A percentile compares a stretch with the other conserved stretches of the same genome.
These are phyloP conservation scores for Suillus placidus DNA, from an alignment of 768 basidiomycete genomes.

Conservation along the genomic window DNA sequence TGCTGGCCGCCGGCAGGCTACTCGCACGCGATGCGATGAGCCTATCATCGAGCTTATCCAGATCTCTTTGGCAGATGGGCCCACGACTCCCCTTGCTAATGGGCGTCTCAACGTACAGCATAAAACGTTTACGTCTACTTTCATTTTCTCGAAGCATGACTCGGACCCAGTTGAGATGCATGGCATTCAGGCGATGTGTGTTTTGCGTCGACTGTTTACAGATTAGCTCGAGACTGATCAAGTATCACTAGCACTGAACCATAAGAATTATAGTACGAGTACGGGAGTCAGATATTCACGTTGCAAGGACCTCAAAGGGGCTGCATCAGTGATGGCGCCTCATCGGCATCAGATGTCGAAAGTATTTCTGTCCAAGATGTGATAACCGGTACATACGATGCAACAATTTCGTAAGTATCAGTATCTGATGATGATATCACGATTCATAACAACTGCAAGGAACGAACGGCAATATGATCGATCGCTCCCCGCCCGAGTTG, in stretches of 20 bases:
- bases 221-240: neutral
- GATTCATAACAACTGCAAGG: slow-evolving; percentile 2
- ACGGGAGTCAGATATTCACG: no score
- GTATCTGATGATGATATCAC: slow-evolving; percentile 1
- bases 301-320: neutral
- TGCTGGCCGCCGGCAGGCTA: neutral
- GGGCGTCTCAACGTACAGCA: neutral
- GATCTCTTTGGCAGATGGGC: neutral
- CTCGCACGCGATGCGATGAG: no score
- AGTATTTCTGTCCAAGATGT: neutral
- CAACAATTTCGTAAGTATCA: neutral
- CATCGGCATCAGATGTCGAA: slow-evolving; percentile 5
- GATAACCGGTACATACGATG: slow-evolving; percentile 3
- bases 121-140: neutral
- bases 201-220: neutral
- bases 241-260: neutral
- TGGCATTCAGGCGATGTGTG: neutral
- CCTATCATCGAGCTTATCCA: no score
- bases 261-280: neutral
- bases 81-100: neutral
- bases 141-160: neutral
- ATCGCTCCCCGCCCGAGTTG: neutral
- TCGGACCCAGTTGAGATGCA: neutral
- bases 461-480: neutral
- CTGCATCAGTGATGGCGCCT: neutral